Evolutionary conservation across 352 stramenopile genomes (phyloP).

Genomic region (Pythium sukuiense): DNA sequence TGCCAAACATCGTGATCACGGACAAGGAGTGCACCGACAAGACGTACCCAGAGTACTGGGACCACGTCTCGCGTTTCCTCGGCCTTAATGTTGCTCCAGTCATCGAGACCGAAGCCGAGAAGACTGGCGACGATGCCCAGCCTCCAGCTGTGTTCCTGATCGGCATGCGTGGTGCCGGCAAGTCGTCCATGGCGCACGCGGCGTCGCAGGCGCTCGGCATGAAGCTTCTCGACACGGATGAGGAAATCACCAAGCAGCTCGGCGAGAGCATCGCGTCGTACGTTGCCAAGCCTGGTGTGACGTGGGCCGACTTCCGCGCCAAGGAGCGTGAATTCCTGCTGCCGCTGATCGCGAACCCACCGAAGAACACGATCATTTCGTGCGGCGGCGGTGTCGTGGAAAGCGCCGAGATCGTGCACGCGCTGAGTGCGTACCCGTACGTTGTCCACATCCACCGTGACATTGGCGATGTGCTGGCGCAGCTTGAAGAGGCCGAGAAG

Average conservation of each 20-base stretch:
- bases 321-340: slow-evolving; percentile 61
- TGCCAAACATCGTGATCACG: slow-evolving; percentile 92
- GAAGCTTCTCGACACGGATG: slow-evolving; percentile 77
- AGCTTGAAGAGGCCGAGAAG: slow-evolving; percentile 47
- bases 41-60: slow-evolving; percentile 98
- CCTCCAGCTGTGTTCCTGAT: slow-evolving; percentile 75
- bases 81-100: slow-evolving; percentile 56
- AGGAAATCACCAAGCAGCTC: slow-evolving; percentile 65
- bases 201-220: slow-evolving; percentile 51
- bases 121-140: slow-evolving; percentile 3
- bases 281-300: slow-evolving; percentile 56
- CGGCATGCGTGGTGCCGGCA: slow-evolving; percentile 86
- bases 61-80: slow-evolving; percentile 68
- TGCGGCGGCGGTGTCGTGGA: slow-evolving; percentile 86
- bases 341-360: slow-evolving; percentile 56
- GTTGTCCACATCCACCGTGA: slow-evolving; percentile 71
- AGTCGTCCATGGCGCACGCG: slow-evolving; percentile 72
- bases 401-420: slow-evolving; percentile 55
- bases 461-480: slow-evolving; percentile 69
- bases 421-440: slow-evolving; percentile 62
- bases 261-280: slow-evolving; percentile 70
- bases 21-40: slow-evolving; percentile 98
- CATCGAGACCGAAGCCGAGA: slow-evolving; percentile 27
- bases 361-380: slow-evolving; percentile 70
- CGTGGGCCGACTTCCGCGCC: slow-evolving; percentile 78